Base-by-base conservation (phyloP, 2,329 filamentous ascomycete genomes). In the Magnaporthiopsis rhizophila region DNA sequence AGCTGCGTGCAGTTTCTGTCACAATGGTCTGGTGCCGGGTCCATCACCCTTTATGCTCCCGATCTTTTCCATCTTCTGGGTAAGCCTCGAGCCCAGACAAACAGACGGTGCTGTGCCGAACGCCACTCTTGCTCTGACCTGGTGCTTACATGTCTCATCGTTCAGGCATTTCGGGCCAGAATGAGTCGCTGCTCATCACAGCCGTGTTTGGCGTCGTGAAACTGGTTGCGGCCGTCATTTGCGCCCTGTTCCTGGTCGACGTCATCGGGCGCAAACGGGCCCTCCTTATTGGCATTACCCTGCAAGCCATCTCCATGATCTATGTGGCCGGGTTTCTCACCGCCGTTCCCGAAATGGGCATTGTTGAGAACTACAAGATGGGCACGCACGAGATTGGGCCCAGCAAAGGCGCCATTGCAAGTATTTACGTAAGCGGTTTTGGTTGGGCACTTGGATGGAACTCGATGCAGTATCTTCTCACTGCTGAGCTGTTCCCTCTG, bases 151-250 rank as follows among this genome's bases (percentile, higher is more conserved):
- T 53, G 2, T n/a, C 45, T n/a, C 45, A n/a, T n/a, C 6, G 9
- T n/a, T n/a, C 45, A 53, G 45, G 90, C 5, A 85, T 89, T 60
- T 84, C 81, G 0, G 89, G 89, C 9, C 81, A 82, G 59, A 82
- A 87, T 59, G 87, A 91, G 73, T 86, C 86, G 64, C 83, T 92
- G 0, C 85, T 92, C 53, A 84, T 90, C 18, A 92, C 89, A 0
- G 89, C 85, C 3, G 85, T 94, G 62, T 92, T 93, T 64, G 90
- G 90, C 58, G 83, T 92, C 62, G 80, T 92, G 69, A 93, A 93
- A 72, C 83, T 93, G 64, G 72, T 84, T 8, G 82, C 87, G 0
- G 85, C 88, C 18, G 72, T 92, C 38, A 68, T 85, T 56, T 93
- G 89, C 72, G 89, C 90, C 0, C 80, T 92, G 63, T 91, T 93